Percentiles rank a stretch among this genome's conserved stretches.
Conservation (phyloP, 1,284 basidiomycete genomes). For the Heterobasidion parviporum region DNA sequence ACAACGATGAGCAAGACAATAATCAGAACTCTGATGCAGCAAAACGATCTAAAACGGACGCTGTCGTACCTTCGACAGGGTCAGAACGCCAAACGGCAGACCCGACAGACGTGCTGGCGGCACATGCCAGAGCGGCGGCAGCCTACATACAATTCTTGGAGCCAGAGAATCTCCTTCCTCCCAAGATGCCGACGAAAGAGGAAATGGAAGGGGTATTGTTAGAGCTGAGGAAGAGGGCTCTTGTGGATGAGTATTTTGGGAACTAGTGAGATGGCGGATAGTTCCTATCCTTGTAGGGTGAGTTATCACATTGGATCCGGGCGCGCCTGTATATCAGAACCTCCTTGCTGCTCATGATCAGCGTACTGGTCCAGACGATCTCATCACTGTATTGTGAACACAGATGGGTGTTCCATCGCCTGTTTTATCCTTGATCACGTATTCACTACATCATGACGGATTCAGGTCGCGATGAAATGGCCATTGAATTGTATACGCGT, state of each 20-base stretch:
- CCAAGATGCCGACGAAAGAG: slow-evolving; percentile 63
- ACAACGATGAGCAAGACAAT: slow-evolving; percentile 20
- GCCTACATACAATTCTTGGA: slow-evolving; percentile 73
- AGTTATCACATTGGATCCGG: no score
- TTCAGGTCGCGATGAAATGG: no score
- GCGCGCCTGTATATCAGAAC: no score
- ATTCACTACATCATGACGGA: no score
- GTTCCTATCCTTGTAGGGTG: no score
- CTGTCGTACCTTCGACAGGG: neutral
- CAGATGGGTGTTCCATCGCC: no score
- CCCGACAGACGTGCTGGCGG: slow-evolving; percentile 25
- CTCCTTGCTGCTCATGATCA: no score
- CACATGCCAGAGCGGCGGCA: slow-evolving; percentile 51
- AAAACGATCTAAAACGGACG: slow-evolving; percentile 34
- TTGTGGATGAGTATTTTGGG: slow-evolving; percentile 77
- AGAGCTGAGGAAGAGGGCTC: slow-evolving; percentile 70
- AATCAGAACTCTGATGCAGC: slow-evolving; percentile 15
- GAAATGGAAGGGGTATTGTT: slow-evolving; percentile 81
- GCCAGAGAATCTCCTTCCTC: slow-evolving; percentile 64
- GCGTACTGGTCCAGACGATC: no score
- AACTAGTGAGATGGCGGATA: slow-evolving; percentile 7
- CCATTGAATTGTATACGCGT: no score
- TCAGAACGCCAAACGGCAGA: slow-evolving; percentile 7
- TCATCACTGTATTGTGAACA: no score
- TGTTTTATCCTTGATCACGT: no score